Evolutionary conservation across 2,329 filamentous ascomycete species (phyloP), one percentile per base, ranked within the genome.

Genomic region (Canariomyces notabilis): DNA sequence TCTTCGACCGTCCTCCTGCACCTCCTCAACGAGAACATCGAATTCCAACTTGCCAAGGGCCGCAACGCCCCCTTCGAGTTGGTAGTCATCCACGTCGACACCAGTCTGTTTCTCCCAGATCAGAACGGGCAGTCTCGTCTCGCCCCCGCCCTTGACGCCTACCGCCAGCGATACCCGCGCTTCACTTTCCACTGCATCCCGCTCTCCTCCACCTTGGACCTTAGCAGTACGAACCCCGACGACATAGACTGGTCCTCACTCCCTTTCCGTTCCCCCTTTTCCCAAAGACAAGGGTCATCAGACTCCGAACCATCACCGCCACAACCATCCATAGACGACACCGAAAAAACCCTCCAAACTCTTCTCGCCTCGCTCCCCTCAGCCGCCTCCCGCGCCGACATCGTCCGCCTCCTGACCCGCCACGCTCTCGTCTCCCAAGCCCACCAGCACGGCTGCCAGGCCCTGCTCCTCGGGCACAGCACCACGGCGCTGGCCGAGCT

Each of bases 401-500:
- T 95, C 5, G 66, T 83, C 21, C 75, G 79, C 12, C 78, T 89
- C 20, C 71, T 97, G 20, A 74, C 83, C 26, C 84, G 81, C 6
- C 80, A 87, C 55, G 70, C 95, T 5, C 75, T 96, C 23, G 71
- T 89, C 41, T 70, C 79, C 36, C 70, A 80, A 36, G 86, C 87
- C 8, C 74, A 77, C 51, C 64, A 70, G 14, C 67, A 75, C 21
- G 67, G 61, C 11, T 93, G 83, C 62, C 78, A 84, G 53, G 82
- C 81, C 11, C 75, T 97, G 34, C 67, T 97, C 1, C 84, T 93
- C 65, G 90, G 87, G 18, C 83, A 91, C 66, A 94, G 82, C 55
- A 95, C 93, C 16, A 96, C 89, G 5, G 80, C 83, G 14, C 80
- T 98, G 22, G 91, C 93, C 4, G 88, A 91, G 56, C 82, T 88